Evolutionary conservation across 1,139 yeast genomes (phyloP), one percentile per base, ranked within the genome.

Genomic region (Meyerozyma elateridarum): DNA sequence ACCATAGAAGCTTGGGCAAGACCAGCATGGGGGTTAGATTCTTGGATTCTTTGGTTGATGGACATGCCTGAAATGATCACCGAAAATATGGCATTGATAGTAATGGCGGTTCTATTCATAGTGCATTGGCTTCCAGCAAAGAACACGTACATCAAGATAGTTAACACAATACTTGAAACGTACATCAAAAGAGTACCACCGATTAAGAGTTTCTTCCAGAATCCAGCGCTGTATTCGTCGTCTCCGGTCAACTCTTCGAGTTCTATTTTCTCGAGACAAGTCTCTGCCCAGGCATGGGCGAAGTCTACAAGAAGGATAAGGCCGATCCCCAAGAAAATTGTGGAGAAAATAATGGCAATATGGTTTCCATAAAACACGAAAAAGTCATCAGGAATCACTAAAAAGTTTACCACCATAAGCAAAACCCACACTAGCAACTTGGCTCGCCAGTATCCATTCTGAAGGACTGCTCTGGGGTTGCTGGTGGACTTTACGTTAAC

Each of bases 201-300:
- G 21, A 91, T 75, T 29, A 93, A 66, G 15, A 89, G 60, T 28
- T 76, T 69, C 48, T 85, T 78, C 98, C 98, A 91, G 45, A 85
- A 73, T 3, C 65, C 59, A 4, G 72, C 68, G 38, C 56, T 61
- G 31, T 54, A 57, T 38, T 61, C 70, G 20, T 39, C 48, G 18
- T 41, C 48, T 9, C 71, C 71, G 3, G 78, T 74, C 31, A 89
- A 82, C 41, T 89, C 95, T 45, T 84, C 93, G 44, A 75, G 70
- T 54, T 91, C 97, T 30, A 91, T 87, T 49, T 87, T 85, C 44
- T 83, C 91, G 35, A 91, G 72, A 54, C 98, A 93, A 8, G 84
- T 85, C 50, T 93, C 99, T 0, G 98, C 97, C 96, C 97, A 93
- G 38, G 93, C 93, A 58, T 93, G 98, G 8, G 98, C 97, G 68